phyloP scores from a whole-genome alignment of 768 basidiomycete genomes.

The Tricholoma furcatifolium region DNA sequence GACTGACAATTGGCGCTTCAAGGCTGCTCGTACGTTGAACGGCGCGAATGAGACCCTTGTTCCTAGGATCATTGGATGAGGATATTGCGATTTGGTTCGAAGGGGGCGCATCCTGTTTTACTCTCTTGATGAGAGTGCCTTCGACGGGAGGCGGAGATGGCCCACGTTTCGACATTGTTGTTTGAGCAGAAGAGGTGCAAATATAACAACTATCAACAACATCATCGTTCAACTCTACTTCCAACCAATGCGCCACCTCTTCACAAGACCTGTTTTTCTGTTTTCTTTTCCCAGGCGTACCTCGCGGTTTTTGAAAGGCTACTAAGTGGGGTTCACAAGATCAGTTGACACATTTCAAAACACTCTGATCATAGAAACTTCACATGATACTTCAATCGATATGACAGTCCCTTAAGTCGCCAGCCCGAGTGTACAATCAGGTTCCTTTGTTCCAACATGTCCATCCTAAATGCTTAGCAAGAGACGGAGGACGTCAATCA shows the following conservation, averaged over 20 bases:
- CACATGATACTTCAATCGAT: too few relatives aligned
- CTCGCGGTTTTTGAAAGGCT: neutral
- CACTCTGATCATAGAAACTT: too few relatives aligned
- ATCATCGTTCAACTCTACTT: neutral
- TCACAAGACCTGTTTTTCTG: neutral
- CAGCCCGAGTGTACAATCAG: too few relatives aligned
- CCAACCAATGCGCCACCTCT: too few relatives aligned
- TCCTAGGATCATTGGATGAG: constrained; percentile 66
- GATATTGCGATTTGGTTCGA: constrained; percentile 76
- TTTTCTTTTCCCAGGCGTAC: neutral
- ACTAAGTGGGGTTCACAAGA: too few relatives aligned
- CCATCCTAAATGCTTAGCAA: too few relatives aligned
- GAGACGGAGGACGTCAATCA: too few relatives aligned
- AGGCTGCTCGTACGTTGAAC: constrained; percentile 92
- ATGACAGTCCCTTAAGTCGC: too few relatives aligned
- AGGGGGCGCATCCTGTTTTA: constrained; percentile 45
- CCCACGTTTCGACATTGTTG: constrained; percentile 70
- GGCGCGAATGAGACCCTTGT: constrained; percentile 78
- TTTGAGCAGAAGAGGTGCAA: constrained; percentile 1
- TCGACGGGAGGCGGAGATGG: constrained; percentile 55
- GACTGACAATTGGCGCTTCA: constrained; percentile 90
- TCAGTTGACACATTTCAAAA: too few relatives aligned
- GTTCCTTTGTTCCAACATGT: too few relatives aligned
- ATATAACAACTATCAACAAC: constrained; percentile 14
- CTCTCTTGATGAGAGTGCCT: constrained; percentile 66